These are phyloP conservation scores for Neurospora intermedia DNA, from an alignment of 495 filamentous ascomycete species.

Conservation along the genomic window DNA sequence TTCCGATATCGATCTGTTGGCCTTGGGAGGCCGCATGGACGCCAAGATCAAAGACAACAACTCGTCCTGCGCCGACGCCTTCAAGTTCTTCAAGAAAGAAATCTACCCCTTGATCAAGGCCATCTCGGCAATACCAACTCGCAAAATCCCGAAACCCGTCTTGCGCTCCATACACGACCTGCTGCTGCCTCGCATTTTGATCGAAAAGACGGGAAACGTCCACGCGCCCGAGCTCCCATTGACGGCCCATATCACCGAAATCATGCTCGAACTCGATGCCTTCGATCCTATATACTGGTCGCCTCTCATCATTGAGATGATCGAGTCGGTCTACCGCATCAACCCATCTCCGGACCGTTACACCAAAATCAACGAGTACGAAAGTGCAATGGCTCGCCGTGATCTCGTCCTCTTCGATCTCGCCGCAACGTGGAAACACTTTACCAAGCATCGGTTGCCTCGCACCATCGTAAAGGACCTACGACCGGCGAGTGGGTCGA, in stretches of 20 bases:
- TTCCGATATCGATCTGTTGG: background rate
- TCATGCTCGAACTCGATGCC: conserved; percentile 22
- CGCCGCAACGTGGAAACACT: conserved; percentile 28
- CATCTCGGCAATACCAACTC: background rate
- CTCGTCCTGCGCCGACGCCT: conserved; percentile 17
- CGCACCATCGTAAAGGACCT: background rate
- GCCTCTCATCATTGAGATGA: conserved; percentile 21
- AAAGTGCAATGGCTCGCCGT: conserved; percentile 17
- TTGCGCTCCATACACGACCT: background rate
- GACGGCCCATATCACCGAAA: conserved; percentile 28
- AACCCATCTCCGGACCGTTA: conserved; percentile 14
- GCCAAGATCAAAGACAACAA: background rate
- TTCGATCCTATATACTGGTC: conserved; percentile 23
- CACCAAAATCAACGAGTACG: conserved; percentile 11
- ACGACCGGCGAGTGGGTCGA: conserved; percentile 8
- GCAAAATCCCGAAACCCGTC: background rate
- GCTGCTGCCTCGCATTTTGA: background rate
- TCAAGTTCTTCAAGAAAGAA: conserved; percentile 28
- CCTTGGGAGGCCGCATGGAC: background rate
- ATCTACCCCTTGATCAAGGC: conserved; percentile 20
- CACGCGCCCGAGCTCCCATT: conserved; percentile 24
- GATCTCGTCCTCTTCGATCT: conserved; percentile 29
- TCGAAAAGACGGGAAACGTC: conserved; percentile 24
- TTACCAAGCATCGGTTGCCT: conserved; percentile 20
- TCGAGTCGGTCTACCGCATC: conserved; percentile 22